phyloP scores from a whole-genome alignment of 345 rosid genomes.

The Lepidium sativum region DNA sequence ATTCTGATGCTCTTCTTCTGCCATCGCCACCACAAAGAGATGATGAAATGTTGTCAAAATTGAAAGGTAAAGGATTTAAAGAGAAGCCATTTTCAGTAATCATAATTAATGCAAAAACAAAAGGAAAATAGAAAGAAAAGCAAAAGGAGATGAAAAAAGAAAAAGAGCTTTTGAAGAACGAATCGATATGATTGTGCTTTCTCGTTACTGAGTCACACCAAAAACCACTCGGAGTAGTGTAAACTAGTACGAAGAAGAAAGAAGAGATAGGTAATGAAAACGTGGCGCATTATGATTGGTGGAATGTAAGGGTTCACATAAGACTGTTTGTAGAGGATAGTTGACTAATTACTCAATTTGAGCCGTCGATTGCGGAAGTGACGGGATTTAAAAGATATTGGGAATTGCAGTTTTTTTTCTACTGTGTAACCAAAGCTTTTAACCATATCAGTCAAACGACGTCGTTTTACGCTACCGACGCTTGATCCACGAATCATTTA shows the following conservation, averaged over 20 bases:
- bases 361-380: constrained; percentile 47
- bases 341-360: constrained; percentile 15
- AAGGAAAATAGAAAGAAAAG: neutral
- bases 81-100: constrained; percentile 7
- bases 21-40: constrained; percentile 28
- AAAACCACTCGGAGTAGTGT: constrained; percentile 2
- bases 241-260: neutral
- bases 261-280: neutral
- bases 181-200: constrained; percentile 40
- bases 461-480: constrained; percentile 19
- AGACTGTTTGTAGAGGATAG: constrained; percentile 6
- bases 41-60: neutral
- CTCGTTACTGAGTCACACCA: constrained; percentile 25
- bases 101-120: neutral
- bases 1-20: constrained; percentile 14
- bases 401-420: constrained; percentile 37
- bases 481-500: no score
- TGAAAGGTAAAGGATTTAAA: constrained; percentile 21
- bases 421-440: constrained; percentile 23
- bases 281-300: constrained; percentile 12
- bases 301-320: neutral
- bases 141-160: neutral
- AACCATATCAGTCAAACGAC: neutral
- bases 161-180: constrained; percentile 29
- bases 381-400: constrained; percentile 24